Conservation (phyloP, 768 basidiomycete genomes). For the Thelephora aurantiotincta region DNA sequence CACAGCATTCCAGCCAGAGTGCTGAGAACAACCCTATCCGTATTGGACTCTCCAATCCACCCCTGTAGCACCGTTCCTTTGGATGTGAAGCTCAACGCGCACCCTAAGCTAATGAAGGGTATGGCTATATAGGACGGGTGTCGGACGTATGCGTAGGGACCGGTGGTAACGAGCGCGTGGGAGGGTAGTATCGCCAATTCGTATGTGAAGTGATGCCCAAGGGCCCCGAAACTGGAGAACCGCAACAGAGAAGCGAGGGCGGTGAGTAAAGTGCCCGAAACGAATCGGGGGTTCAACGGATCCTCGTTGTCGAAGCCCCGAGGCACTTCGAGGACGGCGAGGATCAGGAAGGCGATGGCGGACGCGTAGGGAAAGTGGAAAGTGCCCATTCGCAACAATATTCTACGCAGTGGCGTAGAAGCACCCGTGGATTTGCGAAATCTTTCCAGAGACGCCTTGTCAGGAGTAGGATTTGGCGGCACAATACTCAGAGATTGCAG, state of each 20-base stretch:
- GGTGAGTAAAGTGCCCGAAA: neutral
- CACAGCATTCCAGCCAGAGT: neutral
- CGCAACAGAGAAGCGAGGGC: neutral
- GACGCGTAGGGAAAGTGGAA: neutral
- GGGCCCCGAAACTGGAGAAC: slow-evolving; percentile 11
- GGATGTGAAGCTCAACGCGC: neutral
- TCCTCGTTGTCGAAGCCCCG: neutral
- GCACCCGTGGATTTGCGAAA: neutral
- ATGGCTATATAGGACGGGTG: slow-evolving; percentile 19
- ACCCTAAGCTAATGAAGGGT: slow-evolving; percentile 9
- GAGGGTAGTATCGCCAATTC: slow-evolving; percentile 15
- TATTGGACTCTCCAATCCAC: neutral
- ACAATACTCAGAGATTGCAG: neutral
- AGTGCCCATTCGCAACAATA: neutral
- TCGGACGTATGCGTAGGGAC: slow-evolving; percentile 21
- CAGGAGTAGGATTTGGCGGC: neutral
- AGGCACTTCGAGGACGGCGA: neutral
- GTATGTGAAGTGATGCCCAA: slow-evolving; percentile 20
- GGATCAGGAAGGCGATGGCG: neutral
- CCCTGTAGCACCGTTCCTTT: neutral
- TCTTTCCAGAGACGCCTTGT: neutral
- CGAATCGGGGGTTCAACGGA: neutral
- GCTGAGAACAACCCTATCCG: neutral
- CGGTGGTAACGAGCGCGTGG: slow-evolving; percentile 19
- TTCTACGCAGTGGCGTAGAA: neutral